These are phyloP conservation scores for Fusarium dimerum DNA, from an alignment of 2,329 filamentous ascomycete genomes.

Conservation along the genomic window DNA sequence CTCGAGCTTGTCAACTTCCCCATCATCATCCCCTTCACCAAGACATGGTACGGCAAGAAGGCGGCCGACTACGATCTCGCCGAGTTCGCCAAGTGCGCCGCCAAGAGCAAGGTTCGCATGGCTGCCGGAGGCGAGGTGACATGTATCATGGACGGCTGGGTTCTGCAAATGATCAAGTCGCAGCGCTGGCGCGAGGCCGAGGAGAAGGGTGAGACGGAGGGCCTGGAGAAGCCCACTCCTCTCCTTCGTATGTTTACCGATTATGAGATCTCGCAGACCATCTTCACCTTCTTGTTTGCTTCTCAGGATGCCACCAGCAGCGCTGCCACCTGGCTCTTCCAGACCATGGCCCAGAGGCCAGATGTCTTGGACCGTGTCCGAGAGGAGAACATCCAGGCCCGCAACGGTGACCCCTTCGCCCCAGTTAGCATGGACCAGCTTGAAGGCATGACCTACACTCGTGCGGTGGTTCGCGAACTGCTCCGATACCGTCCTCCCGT, in stretches of 20 bases:
- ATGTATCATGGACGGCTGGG: constrained; percentile 96
- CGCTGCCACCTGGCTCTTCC: constrained; percentile 92
- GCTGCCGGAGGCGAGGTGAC: constrained; percentile 80
- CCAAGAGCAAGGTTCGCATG: constrained; percentile 92
- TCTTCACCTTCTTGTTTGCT: constrained; percentile 96
- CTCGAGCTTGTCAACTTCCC: constrained; percentile 98
- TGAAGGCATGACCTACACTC: constrained; percentile 86
- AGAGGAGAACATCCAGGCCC: constrained; percentile 80
- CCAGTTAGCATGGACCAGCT: constrained; percentile 80
- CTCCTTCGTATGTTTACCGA: constrained; percentile 86
- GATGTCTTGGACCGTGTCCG: constrained; percentile 87
- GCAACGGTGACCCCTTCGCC: constrained; percentile 72
- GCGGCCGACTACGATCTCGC: constrained; percentile 87
- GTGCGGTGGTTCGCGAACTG: constrained; percentile 87
- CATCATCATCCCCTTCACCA: constrained; percentile 91
- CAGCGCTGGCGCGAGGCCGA: constrained; percentile 78
- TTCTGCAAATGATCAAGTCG: constrained; percentile 84
- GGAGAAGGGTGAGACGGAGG: constrained; percentile 70
- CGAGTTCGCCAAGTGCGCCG: constrained; percentile 88
- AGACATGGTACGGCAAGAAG: constrained; percentile 97
- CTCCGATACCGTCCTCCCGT: constrained; percentile 94
- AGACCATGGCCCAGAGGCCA: constrained; percentile 90
- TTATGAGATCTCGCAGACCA: constrained; percentile 86
- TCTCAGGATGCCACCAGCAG: constrained; percentile 97
- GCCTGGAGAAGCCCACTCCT: constrained; percentile 77